These are phyloP conservation scores for Yamadazyma mexicana DNA, from an alignment of 1,139 yeast species.

Conservation along the genomic window DNA sequence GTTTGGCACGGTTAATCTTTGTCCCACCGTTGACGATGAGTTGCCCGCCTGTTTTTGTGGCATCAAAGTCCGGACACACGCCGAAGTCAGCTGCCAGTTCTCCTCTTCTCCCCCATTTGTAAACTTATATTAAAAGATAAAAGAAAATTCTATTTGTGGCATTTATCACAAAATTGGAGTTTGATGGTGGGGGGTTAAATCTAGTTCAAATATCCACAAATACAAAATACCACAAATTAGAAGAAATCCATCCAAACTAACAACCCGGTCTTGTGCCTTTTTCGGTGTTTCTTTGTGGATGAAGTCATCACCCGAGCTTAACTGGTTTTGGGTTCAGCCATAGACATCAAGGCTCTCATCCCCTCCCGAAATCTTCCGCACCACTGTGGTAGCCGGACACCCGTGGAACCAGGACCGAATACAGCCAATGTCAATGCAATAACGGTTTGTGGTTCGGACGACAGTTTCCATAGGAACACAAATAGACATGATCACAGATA, in stretches of 20 bases:
- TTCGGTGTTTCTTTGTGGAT: not conserved
- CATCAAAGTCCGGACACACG: not conserved
- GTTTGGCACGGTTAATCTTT: constrained; percentile 2
- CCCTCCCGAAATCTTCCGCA: constrained; percentile 2
- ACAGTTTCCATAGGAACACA: not conserved
- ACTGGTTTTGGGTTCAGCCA: not conserved
- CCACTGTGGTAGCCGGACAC: not conserved
- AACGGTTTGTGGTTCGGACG: not conserved
- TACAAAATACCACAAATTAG: no score
- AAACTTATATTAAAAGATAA: no score
- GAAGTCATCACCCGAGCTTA: not conserved
- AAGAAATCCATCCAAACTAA: no score
- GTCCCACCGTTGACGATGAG: not conserved
- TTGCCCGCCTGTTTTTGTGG: no score
- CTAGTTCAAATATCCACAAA: no score
- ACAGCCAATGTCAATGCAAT: not conserved
- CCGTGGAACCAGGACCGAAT: constrained; percentile 1
- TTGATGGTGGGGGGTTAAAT: no score
- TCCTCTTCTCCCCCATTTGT: not conserved
- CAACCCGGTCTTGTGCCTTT: no score
- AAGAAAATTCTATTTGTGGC: no score
- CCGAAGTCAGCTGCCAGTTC: not conserved
- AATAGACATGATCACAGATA: not conserved
- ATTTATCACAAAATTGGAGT: no score
- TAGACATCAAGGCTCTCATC: not conserved